Evolutionary conservation across 495 filamentous ascomycete genomes (phyloP), one percentile per base, ranked within the genome.

Genomic region (Aspergillus steynii): DNA sequence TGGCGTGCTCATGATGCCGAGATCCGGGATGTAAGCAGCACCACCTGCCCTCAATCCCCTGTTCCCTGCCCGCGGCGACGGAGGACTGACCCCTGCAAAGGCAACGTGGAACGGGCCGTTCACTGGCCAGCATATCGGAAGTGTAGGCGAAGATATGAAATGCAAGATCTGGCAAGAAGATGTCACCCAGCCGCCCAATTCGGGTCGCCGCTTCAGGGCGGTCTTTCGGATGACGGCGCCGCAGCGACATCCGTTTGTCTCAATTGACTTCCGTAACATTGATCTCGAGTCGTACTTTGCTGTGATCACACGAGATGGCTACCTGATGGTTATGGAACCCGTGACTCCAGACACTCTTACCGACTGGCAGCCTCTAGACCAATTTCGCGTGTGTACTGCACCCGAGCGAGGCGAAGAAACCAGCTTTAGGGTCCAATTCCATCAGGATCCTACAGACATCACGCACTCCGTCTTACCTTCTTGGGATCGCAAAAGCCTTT

Each of bases 1-100:
- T 97, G 95, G 92, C 85, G 86, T 58, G 96, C 91, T 14, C 95
- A 99, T 70, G 88, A 90, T 65, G 91, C 91, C 29, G 95, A 97
- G 77, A 90, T 99, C 60, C 81, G 90, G 63, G 91, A 96, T 82
- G 92, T 93, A 81, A 75, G 81, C 50, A 55, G 50, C 53, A 56
- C 29, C 34, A 55, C 29, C 34, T 32, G 12, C 27, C 27, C 2
- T 63, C 29, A 31, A 53, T 47, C 49, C 31, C 29, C 53, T 42
- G n/a, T 63, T 55, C 37, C 37, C 37, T 42, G 37, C 37, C 12
- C 37, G 10, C 37, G 12, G 37, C 37, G 7, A 42, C 37, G 9
- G 37, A 42, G 12, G 9, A 37, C 53, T 59, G 55, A 66, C 53
- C 63, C 42, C 31, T 65, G 67, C 64, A 51, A 29, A 93, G 91